A percentile compares a stretch with the other conserved stretches of the same genome.
These are phyloP conservation scores for Rhizopus sp. DNA, from an alignment of 371 early-diverging fungal species.

Conservation along the genomic window DNA sequence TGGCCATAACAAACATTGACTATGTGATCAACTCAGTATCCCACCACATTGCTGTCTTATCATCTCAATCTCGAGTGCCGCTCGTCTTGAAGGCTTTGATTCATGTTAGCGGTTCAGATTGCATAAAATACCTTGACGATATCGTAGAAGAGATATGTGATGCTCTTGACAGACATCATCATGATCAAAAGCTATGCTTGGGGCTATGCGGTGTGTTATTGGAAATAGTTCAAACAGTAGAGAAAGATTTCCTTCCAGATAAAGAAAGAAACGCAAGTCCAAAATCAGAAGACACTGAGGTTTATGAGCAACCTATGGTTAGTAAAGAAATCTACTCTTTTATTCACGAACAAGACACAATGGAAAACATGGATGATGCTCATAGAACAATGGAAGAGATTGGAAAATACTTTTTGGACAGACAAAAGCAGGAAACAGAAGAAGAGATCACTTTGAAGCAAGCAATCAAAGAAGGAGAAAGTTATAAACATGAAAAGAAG, in stretches of 20 bases:
- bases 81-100: conserved; percentile 60
- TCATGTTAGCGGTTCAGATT: conserved; percentile 44
- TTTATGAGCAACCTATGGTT: conserved; percentile 1
- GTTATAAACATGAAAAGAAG: conserved; percentile 3
- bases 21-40: conserved; percentile 64
- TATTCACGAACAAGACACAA: conserved; percentile 11
- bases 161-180: conserved; percentile 53
- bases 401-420: conserved; percentile 46
- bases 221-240: conserved; percentile 38
- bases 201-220: conserved; percentile 46
- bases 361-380: conserved; percentile 5
- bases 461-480: conserved; percentile 16
- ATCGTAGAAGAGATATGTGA: conserved; percentile 63
- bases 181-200: conserved; percentile 34
- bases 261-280: neutral
- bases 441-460: conserved; percentile 22
- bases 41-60: conserved; percentile 46
- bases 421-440: conserved; percentile 31
- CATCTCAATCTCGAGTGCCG: conserved; percentile 49
- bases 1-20: conserved; percentile 62
- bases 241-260: conserved; percentile 2
- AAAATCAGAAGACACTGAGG: neutral
- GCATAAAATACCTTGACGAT: conserved; percentile 58
- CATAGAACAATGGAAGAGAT: conserved; percentile 42
- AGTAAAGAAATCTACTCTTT: conserved; percentile 33